Base-by-base conservation (phyloP, 192 early-diverging fungal species). In the Podila epicladia region DNA sequence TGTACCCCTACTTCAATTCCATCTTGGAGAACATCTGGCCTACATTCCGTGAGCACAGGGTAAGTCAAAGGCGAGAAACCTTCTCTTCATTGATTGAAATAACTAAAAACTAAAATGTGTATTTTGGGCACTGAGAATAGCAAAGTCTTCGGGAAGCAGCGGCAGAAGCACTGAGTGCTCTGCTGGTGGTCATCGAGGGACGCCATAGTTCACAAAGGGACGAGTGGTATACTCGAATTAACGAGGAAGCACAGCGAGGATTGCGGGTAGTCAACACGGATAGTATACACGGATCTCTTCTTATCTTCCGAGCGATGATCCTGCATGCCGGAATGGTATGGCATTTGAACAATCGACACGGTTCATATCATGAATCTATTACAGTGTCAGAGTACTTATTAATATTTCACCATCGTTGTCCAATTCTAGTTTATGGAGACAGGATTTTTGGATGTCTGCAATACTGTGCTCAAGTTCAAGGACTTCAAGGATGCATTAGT, bases 21-120 rank as follows among this genome's bases (percentile, higher is more conserved):
- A 94, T 98, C 20, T 80, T 99, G 24, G 92, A 95, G 2, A 69
- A 93, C 31, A 89, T 99, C 32, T 96, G 94, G 91, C 84, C 90
- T 20, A 92, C 92, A 6, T 74, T 98, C 66, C 84, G 92, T 11
- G 97, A 99, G 80, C 85, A 85, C 20, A 93, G 90, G 80, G 85
- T 91, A 58, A 11, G 3, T 29, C 26, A 7, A 13, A 19, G 19
- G n/a, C 17, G 55, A 53, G 49, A 3, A 28, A n/a, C 13, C 12
- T 20, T 50, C 4, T 37, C 2, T 20, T 12, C 41, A 9, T 15
- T 59, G 11, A 19, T 15, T 28, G 26, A 41, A 9, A 37, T 9
- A 8, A 6, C 7, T 17, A 9, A 17, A 45, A 59, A 45, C n/a
- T 26, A 48, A 29, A 15, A 32, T 24, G 29, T 15, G 6, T 24